These are phyloP conservation scores for Ceratobasidium sp. DNA, from an alignment of 1,284 basidiomycete species.

Conservation along the genomic window DNA sequence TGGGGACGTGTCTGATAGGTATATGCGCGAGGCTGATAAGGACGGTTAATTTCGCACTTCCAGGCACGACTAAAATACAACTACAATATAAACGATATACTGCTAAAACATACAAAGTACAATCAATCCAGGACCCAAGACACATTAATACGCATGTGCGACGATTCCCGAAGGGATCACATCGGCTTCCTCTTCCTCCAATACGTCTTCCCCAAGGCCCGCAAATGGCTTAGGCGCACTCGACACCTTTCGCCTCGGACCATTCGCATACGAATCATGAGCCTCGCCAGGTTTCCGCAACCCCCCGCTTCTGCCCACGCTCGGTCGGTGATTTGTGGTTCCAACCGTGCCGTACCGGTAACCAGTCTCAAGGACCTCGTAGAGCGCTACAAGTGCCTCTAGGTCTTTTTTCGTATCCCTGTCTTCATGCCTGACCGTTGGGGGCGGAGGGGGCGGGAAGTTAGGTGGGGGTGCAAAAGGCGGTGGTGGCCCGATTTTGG, in stretches of 20 bases:
- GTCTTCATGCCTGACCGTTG: background rate
- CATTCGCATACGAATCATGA: background rate
- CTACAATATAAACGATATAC: background rate
- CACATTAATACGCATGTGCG: constrained; percentile 1
- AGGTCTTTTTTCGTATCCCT: constrained; percentile 18
- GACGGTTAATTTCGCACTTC: constrained; percentile 1
- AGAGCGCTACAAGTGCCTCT: constrained; percentile 34
- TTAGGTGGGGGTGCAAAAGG: constrained; percentile 32
- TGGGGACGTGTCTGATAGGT: constrained; percentile 10
- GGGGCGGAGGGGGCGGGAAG: constrained; percentile 37
- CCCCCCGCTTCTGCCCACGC: background rate
- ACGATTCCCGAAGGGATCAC: constrained; percentile 18
- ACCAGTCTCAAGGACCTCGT: constrained; percentile 9
- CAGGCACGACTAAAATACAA: constrained; percentile 22
- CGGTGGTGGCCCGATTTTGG: constrained; percentile 25
- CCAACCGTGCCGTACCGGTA: background rate
- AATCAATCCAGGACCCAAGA: background rate
- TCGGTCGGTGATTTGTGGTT: constrained; percentile 2
- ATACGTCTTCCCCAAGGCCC: constrained; percentile 61
- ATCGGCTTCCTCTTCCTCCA: constrained; percentile 74
- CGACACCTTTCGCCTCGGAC: background rate
- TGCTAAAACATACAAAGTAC: constrained; percentile 31
- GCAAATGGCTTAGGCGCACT: background rate
- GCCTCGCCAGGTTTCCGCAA: constrained; percentile 19
- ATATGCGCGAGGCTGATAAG: constrained; percentile 6